A percentile compares a stretch with the other conserved stretches of the same genome.
Conservation (phyloP, 129 eudicot species). For the Arctium lappa region DNA sequence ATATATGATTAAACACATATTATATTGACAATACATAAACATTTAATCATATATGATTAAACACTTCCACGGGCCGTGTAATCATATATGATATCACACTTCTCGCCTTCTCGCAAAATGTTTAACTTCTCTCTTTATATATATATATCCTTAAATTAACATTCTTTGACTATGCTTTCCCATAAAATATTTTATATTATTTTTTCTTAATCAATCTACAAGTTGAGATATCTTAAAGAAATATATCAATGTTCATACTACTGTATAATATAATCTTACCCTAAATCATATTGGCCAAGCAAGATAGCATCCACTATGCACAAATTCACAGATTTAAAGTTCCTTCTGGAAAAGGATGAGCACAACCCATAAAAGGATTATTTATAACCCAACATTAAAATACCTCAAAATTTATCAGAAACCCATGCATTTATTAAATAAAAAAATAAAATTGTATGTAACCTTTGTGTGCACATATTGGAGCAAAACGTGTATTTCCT, state of each 20-base stretch:
- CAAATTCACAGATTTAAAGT: neutral
- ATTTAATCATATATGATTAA: no score
- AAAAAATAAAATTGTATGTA: no score
- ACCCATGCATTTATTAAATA: no score
- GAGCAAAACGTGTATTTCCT: no score
- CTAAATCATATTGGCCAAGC: constrained; percentile 31
- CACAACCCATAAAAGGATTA: neutral
- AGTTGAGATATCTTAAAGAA: constrained; percentile 10
- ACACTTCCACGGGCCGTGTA: no score
- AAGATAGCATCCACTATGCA: constrained; percentile 24
- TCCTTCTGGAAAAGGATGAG: no score
- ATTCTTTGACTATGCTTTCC: constrained; percentile 22
- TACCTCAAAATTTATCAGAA: no score
- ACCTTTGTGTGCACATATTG: neutral
- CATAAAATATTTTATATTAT: constrained; percentile 15
- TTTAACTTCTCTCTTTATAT: no score
- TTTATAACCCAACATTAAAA: neutral
- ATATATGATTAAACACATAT: no score
- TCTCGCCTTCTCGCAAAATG: no score
- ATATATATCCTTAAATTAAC: constrained; percentile 12
- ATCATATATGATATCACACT: no score
- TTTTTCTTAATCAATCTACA: constrained; percentile 9
- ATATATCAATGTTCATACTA: constrained; percentile 1
- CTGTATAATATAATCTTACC: constrained; percentile 7
- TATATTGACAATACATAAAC: no score